Percentiles rank a stretch among this genome's conserved stretches.
Evolutionary conservation across 345 rosid genomes (phyloP).

Genomic region (Euclidium syriacum): DNA sequence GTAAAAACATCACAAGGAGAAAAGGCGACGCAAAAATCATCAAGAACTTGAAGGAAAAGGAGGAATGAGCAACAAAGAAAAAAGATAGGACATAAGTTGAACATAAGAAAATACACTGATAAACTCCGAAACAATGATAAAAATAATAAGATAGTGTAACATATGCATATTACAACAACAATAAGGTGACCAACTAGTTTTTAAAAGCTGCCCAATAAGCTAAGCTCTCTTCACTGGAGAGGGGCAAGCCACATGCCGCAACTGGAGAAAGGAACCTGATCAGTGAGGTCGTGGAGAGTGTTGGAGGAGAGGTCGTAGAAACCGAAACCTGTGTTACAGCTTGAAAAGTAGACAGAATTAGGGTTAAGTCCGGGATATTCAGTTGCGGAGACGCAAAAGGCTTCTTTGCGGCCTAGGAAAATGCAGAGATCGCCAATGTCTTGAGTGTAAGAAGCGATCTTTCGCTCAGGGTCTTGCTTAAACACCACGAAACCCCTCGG

Average conservation of each 20-base stretch:
- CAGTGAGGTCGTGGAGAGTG: background rate
- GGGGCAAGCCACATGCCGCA: background rate
- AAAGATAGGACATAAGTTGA: too few species aligned
- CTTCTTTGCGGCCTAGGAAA: background rate
- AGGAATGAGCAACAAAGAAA: too few species aligned
- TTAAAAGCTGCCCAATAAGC: too few species aligned
- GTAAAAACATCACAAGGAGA: too few species aligned
- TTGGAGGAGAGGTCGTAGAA: background rate
- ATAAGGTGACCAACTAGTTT: too few species aligned
- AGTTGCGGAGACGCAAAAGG: background rate
- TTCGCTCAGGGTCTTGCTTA: background rate
- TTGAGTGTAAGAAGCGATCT: constrained; percentile 10
- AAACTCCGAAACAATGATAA: too few species aligned
- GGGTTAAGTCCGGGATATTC: background rate
- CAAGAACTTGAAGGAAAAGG: too few species aligned
- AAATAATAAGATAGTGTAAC: too few species aligned
- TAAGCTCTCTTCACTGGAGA: too few species aligned
- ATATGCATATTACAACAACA: too few species aligned
- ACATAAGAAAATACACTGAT: too few species aligned
- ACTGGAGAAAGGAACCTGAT: background rate
- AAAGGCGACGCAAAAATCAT: too few species aligned
- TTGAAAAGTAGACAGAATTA: background rate
- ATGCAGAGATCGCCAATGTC: constrained; percentile 17
- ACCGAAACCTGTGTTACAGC: background rate
- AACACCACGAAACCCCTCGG: background rate